Conservation (phyloP, 768 basidiomycete species). For the Suillus brevipes region DNA sequence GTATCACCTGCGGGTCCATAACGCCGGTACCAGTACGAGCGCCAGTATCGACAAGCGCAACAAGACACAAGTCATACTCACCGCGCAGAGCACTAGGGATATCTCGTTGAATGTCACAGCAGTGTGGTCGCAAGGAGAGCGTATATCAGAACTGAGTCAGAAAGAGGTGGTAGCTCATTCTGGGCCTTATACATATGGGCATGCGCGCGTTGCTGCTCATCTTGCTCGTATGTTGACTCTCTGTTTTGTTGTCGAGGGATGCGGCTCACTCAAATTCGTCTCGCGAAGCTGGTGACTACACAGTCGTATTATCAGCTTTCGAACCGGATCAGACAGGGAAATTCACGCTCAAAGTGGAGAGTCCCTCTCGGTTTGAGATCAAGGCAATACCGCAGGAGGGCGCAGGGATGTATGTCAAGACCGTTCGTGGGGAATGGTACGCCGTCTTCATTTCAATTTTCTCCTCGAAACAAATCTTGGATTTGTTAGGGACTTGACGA, state of each 20-base stretch:
- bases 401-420: constrained; percentile 83
- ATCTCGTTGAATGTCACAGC: constrained; percentile 72
- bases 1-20: constrained; percentile 65
- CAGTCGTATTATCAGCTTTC: constrained; percentile 82
- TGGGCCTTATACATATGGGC: constrained; percentile 80
- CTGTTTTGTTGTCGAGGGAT: not conserved
- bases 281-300: constrained; percentile 63
- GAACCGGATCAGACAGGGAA: constrained; percentile 67
- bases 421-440: constrained; percentile 73
- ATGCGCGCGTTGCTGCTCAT: constrained; percentile 53
- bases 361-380: constrained; percentile 61
- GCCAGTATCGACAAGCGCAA: not conserved
- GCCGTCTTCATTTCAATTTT: constrained; percentile 19
- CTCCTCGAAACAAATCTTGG: not conserved
- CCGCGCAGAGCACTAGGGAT: constrained; percentile 58
- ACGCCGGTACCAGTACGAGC: constrained; percentile 22
- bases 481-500: constrained; percentile 48
- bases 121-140: constrained; percentile 73
- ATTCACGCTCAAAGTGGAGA: constrained; percentile 65
- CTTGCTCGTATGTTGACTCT: constrained; percentile 48
- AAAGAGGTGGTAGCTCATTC: constrained; percentile 74
- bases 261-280: no score
- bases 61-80: constrained; percentile 46
- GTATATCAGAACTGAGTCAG: constrained; percentile 64
- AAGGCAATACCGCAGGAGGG: constrained; percentile 78